Conservation (phyloP, 805 yeast species). For the Ogataea trehaloabstinens region DNA sequence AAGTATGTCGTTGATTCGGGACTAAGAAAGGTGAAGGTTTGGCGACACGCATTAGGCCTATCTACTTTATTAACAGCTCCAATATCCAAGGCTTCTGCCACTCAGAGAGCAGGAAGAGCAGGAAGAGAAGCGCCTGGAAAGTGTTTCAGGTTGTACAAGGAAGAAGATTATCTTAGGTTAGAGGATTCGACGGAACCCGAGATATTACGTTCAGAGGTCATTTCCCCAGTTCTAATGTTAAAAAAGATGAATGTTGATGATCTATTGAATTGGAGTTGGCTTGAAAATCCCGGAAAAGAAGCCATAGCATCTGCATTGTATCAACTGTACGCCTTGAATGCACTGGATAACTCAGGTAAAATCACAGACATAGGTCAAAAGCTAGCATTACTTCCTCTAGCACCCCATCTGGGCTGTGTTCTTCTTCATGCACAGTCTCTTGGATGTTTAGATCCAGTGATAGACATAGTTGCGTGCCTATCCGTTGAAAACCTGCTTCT, state of each 20-base stretch:
- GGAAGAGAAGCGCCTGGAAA: conserved; percentile 96
- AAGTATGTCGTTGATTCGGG: conserved; percentile 93
- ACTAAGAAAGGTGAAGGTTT: conserved; percentile 85
- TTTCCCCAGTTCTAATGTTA: conserved; percentile 79
- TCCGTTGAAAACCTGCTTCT: conserved; percentile 86
- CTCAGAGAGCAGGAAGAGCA: conserved; percentile 98
- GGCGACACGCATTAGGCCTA: conserved; percentile 90
- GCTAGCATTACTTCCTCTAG: conserved; percentile 86
- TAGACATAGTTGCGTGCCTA: conserved; percentile 89
- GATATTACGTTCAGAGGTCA: conserved; percentile 80
- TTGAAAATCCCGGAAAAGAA: conserved; percentile 83
- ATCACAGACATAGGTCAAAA: conserved; percentile 78
- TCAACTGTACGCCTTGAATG: conserved; percentile 74
- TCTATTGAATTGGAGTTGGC: conserved; percentile 86
- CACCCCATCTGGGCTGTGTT: conserved; percentile 90
- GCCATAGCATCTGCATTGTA: conserved; percentile 74
- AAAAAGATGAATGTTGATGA: conserved; percentile 83
- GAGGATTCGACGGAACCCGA: conserved; percentile 90
- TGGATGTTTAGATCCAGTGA: conserved; percentile 56
- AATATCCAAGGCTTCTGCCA: conserved; percentile 89
- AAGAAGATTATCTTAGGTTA: conserved; percentile 59
- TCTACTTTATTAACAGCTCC: conserved; percentile 93
- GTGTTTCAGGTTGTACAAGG: conserved; percentile 80
- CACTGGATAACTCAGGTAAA: conserved; percentile 71
- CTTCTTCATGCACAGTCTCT: conserved; percentile 63